Evolutionary conservation across 345 rosid species (phyloP).

Genomic region (Salix dunnii): DNA sequence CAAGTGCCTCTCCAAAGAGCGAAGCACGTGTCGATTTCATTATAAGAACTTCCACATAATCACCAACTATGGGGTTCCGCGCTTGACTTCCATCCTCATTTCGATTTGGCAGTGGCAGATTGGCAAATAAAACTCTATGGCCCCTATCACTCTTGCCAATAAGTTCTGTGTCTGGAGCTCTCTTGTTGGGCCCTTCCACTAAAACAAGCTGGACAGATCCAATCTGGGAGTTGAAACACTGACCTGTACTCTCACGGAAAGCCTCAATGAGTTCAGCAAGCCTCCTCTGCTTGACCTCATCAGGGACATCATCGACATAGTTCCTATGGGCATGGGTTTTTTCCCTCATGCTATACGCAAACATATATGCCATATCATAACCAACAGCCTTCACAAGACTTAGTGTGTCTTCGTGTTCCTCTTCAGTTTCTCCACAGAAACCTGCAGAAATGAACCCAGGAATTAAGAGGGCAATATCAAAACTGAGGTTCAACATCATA

Average conservation of each 20-base stretch:
- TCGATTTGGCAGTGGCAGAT: slow-evolving; percentile 40
- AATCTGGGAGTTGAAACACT: slow-evolving; percentile 63
- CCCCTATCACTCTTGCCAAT: slow-evolving; percentile 87
- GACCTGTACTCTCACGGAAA: slow-evolving; percentile 78
- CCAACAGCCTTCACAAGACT: slow-evolving; percentile 67
- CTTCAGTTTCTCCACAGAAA: slow-evolving; percentile 93
- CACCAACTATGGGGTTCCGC: slow-evolving; percentile 63
- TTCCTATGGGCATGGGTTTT: slow-evolving; percentile 86
- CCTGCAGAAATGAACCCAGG: slow-evolving; percentile 38
- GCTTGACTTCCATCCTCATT: slow-evolving; percentile 18
- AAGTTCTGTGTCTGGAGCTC: slow-evolving; percentile 84
- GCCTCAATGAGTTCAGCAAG: slow-evolving; percentile 72
- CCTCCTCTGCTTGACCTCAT: slow-evolving; percentile 81
- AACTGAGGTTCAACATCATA: background rate
- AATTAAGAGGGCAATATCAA: background rate
- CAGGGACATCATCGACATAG: slow-evolving; percentile 72
- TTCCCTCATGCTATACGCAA: slow-evolving; percentile 97
- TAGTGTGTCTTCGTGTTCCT: slow-evolving; percentile 71
- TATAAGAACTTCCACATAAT: slow-evolving; percentile 71
- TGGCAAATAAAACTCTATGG: slow-evolving; percentile 62
- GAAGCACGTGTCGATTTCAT: slow-evolving; percentile 69
- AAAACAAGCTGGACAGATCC: slow-evolving; percentile 68
- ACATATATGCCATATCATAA: slow-evolving; percentile 96
- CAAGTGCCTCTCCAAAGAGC: slow-evolving; percentile 68
- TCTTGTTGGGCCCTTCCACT: slow-evolving; percentile 88